Evolutionary conservation across 768 basidiomycete genomes (phyloP), one percentile per base, ranked within the genome.

Genomic region (Macrocybe gigantea): DNA sequence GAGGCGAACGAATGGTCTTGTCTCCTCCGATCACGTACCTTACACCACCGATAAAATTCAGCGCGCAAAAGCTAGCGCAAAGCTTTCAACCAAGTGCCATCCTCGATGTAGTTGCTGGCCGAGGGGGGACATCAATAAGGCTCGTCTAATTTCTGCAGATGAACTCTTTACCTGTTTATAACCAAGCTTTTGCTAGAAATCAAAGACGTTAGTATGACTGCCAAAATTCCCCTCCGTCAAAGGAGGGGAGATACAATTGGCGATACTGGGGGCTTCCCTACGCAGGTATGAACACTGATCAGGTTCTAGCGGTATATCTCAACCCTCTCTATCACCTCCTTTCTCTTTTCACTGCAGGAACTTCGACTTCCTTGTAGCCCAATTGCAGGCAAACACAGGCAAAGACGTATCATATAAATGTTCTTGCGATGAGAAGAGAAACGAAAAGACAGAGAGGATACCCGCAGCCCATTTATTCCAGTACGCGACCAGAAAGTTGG

Each of bases 251-350:
- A 60, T 64, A 61, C 63, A 65, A 62, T 53, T 57, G 68, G 66
- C 67, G 67, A 75, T 68, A 80, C 85, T 85, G 79, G 74, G 73
- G 86, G 85, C 85, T 89, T 93, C 89, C 89, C 90, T 92, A 89
- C 91, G 92, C 91, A 91, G 88, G 88, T 90, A 77, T 92, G 78
- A 90, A 81, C 87, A 77, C 89, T 91, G 85, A 78, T 89, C 92
- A 93, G 89, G 91, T 93, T 93, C 88, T 68, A 80, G 83, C 92
- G 90, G 91, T 93, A 80, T 93, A 51, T 93, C 92, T 94, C 91
- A 93, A 91, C 69, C 89, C 80, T 70, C 65, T 69, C 66, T 62
- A 47, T 63, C 64, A 49, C 54, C 45, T 48, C 57, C 57, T 52
- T 53, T 56, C 22, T 22, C 22, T 22, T 22, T 22, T 22, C 22